phyloP scores from a whole-genome alignment of 2,329 filamentous ascomycete genomes.

The Penicillium decumbens region DNA sequence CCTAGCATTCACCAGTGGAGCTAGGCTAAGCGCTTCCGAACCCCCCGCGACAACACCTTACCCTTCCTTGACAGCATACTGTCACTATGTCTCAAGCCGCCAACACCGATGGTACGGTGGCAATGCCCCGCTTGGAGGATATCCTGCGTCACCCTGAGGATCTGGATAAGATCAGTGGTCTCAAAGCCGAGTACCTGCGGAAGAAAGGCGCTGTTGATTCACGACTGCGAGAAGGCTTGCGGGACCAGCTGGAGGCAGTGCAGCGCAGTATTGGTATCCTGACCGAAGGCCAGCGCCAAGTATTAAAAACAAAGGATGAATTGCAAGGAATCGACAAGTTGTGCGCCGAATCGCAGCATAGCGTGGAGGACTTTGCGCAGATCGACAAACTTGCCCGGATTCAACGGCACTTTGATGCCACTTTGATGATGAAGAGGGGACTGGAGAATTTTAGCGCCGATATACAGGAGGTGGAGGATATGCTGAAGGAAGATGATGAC shows the following conservation, averaged over 20 bases:
- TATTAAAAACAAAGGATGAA: conserved; percentile 92
- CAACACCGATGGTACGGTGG: conserved; percentile 55
- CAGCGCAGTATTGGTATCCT: conserved; percentile 89
- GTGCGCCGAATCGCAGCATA: conserved; percentile 93
- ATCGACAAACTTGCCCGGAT: conserved; percentile 53
- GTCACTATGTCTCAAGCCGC: conserved; percentile 34
- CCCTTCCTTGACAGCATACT: conserved; percentile 5
- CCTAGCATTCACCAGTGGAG: conserved; percentile 6
- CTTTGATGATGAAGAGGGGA: conserved; percentile 87
- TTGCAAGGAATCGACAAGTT: conserved; percentile 98
- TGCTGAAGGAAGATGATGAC: conserved; percentile 77
- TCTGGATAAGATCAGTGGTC: conserved; percentile 84
- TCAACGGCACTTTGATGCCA: conserved; percentile 91
- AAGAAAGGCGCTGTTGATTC: conserved; percentile 90
- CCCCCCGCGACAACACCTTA: conserved; percentile 2
- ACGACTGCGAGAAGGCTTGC: conserved; percentile 79
- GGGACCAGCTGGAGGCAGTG: conserved; percentile 89
- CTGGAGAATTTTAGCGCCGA: conserved; percentile 81
- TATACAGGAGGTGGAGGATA: conserved; percentile 67
- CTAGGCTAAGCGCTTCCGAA: conserved; percentile 1
- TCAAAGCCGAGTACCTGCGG: conserved; percentile 88
- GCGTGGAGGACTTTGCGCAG: conserved; percentile 96
- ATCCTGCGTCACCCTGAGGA: conserved; percentile 93
- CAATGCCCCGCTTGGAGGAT: conserved; percentile 76
- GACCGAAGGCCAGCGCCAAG: conserved; percentile 82